phyloP scores from a whole-genome alignment of 805 yeast genomes.

The Clavispora carvajalis region DNA sequence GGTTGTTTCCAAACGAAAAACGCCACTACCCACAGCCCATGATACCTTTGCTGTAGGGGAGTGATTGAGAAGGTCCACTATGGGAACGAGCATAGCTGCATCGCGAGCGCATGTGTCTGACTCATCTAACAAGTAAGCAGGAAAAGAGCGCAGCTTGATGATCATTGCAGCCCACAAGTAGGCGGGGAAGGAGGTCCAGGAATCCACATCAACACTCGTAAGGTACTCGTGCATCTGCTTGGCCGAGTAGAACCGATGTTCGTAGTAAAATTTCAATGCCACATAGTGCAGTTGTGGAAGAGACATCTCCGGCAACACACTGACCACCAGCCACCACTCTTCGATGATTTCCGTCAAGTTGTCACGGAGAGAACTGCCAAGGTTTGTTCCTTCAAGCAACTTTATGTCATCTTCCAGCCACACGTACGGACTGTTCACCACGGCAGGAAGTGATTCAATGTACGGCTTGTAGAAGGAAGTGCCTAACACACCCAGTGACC shows the following conservation, averaged over 20 bases:
- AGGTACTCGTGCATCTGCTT: slow-evolving; percentile 29
- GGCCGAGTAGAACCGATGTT: slow-evolving; percentile 34
- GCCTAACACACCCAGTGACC: slow-evolving; percentile 3
- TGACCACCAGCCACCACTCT: slow-evolving; percentile 53
- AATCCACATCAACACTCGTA: slow-evolving; percentile 16
- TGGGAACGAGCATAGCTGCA: slow-evolving; percentile 69
- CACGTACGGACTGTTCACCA: slow-evolving; percentile 58
- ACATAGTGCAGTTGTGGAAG: slow-evolving; percentile 33
- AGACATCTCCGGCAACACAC: slow-evolving; percentile 22
- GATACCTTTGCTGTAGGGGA: slow-evolving; percentile 51
- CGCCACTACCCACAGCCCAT: slow-evolving; percentile 43
- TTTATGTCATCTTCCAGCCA: slow-evolving; percentile 54
- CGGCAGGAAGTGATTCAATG: slow-evolving; percentile 29
- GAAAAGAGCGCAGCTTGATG: slow-evolving; percentile 76
- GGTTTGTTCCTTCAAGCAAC: slow-evolving; percentile 62
- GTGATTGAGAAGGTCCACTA: slow-evolving; percentile 79
- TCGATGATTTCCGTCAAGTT: slow-evolving; percentile 42
- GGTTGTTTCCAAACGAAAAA: slow-evolving; percentile 41
- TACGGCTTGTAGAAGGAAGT: slow-evolving; percentile 25
- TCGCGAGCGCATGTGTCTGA: slow-evolving; percentile 27
- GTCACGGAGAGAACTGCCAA: slow-evolving; percentile 49
- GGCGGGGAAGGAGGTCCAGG: slow-evolving; percentile 63
- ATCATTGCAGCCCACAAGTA: slow-evolving; percentile 74
- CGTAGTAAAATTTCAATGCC: slow-evolving; percentile 41
- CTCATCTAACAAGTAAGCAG: slow-evolving; percentile 52